Percentiles rank a stretch among this genome's conserved stretches.
Evolutionary conservation across 495 filamentous ascomycete species (phyloP).

Genomic region (Podospora pseudocomata): DNA sequence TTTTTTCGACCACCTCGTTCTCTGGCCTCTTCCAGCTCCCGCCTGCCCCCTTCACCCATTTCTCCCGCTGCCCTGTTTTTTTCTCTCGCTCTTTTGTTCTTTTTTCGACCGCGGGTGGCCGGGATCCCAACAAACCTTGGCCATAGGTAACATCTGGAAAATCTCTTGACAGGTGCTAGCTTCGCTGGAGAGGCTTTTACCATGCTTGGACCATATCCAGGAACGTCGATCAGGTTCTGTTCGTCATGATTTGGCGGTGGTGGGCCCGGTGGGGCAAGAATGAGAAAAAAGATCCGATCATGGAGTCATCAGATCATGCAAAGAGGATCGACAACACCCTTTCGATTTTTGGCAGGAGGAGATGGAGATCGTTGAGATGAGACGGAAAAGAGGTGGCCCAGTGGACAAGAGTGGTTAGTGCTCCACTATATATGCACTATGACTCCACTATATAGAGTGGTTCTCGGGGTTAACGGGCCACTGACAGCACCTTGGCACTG

Average conservation of each 20-base stretch:
- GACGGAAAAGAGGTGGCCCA: slow-evolving; percentile 2
- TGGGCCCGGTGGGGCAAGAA: not conserved
- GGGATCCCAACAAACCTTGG: not conserved
- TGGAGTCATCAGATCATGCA: slow-evolving; percentile 12
- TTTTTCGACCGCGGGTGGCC: not conserved
- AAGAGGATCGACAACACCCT: not conserved
- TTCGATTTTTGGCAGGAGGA: not conserved
- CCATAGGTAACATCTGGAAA: slow-evolving; percentile 4
- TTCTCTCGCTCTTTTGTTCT: not conserved
- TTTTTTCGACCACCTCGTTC: not conserved
- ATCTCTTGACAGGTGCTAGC: not conserved
- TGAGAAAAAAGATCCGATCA: slow-evolving; percentile 7
- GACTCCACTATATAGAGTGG: slow-evolving; percentile 4
- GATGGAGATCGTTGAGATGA: slow-evolving; percentile 5
- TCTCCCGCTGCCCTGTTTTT: slow-evolving; percentile 3
- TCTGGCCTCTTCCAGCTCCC: not conserved
- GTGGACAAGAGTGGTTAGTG: not conserved
- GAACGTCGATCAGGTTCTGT: not conserved
- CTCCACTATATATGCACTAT: slow-evolving; percentile 3
- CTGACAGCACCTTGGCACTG: not conserved
- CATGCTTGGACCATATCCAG: not conserved
- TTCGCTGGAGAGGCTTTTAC: not conserved
- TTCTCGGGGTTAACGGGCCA: slow-evolving; percentile 5
- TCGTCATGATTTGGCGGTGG: slow-evolving; percentile 1
- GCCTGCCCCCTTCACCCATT: not conserved